Evolutionary conservation across 1,139 yeast genomes (phyloP), one percentile per base, ranked within the genome.

Genomic region (Pichia sp.): DNA sequence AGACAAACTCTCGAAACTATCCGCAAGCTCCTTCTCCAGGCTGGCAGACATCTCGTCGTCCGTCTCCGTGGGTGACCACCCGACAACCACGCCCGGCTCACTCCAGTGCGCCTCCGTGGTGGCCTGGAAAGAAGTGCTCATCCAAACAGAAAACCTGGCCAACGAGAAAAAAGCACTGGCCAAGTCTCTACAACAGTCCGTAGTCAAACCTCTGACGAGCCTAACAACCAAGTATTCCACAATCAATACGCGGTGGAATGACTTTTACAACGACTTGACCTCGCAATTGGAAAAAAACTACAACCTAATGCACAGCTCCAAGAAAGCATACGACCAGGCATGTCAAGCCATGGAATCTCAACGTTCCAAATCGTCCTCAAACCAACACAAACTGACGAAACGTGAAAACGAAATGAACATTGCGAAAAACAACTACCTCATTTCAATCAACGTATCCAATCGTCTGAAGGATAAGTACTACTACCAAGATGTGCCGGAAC

Each of bases 31-130:
- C 57, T 81, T 87, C 59, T 85, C 82, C 50, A 85, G 80, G 65
- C 88, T 90, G 63, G 84, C 95, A 39, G 79, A 79, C 58, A 66
- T 74, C 13, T 73, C 88, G 26, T 78, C 94, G 0, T 67, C 69
- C 23, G 68, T 94, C 34, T 81, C 92, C 36, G 98, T 94, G 8
- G 99, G 99, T 26, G 96, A 88, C 54, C 77, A 79, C 26, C 98
- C 99, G 0, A 78, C 81, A 42, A 77, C 87, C 47, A 92, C 99
- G 0, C 97, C 98, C 0, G 98, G 99, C 0, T 89, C 97, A 0
- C 70, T 92, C 45, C 98, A 94, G 62, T 78, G 87, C 55, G 96
- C 97, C 0, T 76, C 88, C n/a, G 68, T 90, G 55, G 96, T 88
- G n/a, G 79, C 95, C 5, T 92, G 98, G 98, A 86, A 81, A 43